Evolutionary conservation across 805 yeast genomes (phyloP).

Genomic region (Schizosaccharomyces japonicus): DNA sequence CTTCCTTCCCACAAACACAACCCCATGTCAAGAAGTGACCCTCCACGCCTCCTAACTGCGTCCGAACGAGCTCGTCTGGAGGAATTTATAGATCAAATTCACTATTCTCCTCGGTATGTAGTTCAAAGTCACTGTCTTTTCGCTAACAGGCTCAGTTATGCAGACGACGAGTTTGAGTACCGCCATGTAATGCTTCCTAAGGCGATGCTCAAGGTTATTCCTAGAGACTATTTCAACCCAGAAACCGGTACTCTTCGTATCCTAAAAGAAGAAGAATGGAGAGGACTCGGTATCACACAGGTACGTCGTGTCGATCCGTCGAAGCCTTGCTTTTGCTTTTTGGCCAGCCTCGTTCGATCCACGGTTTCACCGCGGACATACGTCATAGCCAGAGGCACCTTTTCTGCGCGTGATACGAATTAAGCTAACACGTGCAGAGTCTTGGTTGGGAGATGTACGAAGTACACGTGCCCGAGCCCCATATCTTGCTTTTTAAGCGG

Average conservation of each 20-base stretch:
- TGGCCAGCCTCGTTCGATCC: too few species aligned
- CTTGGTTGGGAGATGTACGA: constrained; percentile 1
- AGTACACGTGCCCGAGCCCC: constrained; percentile 73
- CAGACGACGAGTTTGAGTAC: constrained; percentile 79
- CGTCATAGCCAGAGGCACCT: too few species aligned
- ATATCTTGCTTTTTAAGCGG: constrained; percentile 58
- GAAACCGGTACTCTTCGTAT: constrained; percentile 87
- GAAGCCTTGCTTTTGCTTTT: too few species aligned
- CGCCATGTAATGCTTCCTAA: constrained; percentile 94
- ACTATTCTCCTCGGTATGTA: constrained; percentile 54
- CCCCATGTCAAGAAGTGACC: neutral
- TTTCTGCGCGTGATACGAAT: too few species aligned
- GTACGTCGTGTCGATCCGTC: too few species aligned
- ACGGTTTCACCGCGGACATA: too few species aligned
- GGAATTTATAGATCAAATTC: constrained; percentile 82
- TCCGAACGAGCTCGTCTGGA: constrained; percentile 65
- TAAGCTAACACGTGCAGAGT: constrained; percentile 1
- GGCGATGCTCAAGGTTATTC: constrained; percentile 79
- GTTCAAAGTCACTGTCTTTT: neutral
- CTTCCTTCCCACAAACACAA: too few species aligned
- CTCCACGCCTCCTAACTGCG: constrained; percentile 46
- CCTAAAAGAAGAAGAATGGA: constrained; percentile 87
- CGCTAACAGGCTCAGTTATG: constrained; percentile 26
- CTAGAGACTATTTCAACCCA: constrained; percentile 76
- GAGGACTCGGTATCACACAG: constrained; percentile 93